Conservation (phyloP, 495 filamentous ascomycete species). For the Neurospora tetrasperma region DNA sequence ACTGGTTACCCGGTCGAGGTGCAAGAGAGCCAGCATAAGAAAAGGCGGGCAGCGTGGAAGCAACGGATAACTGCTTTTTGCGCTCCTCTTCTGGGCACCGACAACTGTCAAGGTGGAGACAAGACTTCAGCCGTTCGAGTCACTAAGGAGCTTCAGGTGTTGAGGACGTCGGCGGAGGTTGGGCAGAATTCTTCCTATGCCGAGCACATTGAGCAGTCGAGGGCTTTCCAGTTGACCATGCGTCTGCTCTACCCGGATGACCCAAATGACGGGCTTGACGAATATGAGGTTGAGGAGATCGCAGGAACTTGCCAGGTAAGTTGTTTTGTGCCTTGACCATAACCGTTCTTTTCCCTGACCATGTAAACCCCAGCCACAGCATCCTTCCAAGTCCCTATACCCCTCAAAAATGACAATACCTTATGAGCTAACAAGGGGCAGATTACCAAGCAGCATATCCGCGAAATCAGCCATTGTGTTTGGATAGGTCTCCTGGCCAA, state of each 20-base stretch:
- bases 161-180: not conserved
- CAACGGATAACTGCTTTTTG: not conserved
- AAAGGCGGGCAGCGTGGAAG: not conserved
- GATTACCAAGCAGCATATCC: not conserved
- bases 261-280: not conserved
- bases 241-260: not conserved
- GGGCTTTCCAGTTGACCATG: not conserved
- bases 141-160: not conserved
- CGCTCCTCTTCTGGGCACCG: not conserved
- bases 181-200: not conserved
- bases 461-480: not conserved
- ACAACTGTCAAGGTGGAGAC: not conserved
- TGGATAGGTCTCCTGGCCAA: not conserved
- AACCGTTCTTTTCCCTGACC: not conserved
- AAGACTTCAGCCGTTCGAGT: not conserved
- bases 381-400: not conserved
- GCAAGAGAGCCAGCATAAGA: not conserved
- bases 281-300: not conserved
- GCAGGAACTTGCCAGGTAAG: not conserved
- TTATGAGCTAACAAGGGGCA: not conserved
- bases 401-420: not conserved
- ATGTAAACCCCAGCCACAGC: not conserved
- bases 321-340: not conserved
- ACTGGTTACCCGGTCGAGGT: not conserved
- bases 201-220: not conserved